These are phyloP conservation scores for Nidula niveotomentosa DNA, from an alignment of 1,284 basidiomycete genomes.

Conservation along the genomic window DNA sequence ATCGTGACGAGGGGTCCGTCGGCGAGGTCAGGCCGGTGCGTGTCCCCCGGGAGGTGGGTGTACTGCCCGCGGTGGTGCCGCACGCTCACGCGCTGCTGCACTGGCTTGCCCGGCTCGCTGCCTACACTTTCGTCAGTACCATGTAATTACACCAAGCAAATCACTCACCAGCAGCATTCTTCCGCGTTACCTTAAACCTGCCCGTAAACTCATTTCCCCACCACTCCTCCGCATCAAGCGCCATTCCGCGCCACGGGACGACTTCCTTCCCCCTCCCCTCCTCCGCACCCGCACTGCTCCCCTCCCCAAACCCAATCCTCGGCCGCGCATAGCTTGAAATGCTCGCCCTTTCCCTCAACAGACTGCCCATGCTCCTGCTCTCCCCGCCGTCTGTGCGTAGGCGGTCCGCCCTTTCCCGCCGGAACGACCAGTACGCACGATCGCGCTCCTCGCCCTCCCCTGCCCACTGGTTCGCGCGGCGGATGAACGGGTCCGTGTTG, in stretches of 20 bases:
- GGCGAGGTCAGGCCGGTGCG: constrained; percentile 26
- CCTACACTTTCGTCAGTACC: constrained; percentile 20
- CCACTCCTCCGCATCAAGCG: constrained; percentile 55
- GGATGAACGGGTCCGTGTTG: constrained; percentile 59
- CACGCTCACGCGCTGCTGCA: constrained; percentile 67
- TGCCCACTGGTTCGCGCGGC: constrained; percentile 37
- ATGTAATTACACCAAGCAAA: constrained; percentile 3
- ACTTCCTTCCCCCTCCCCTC: constrained; percentile 26
- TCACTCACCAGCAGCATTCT: constrained; percentile 45
- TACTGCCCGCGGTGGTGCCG: constrained; percentile 53
- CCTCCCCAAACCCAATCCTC: constrained; percentile 3
- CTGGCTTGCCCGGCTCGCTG: constrained; percentile 52
- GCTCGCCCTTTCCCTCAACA: neutral
- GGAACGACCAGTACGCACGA: constrained; percentile 63
- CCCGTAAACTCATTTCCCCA: constrained; percentile 71
- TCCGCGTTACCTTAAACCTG: constrained; percentile 58
- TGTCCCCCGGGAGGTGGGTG: constrained; percentile 33
- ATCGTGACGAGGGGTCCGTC: constrained; percentile 66
- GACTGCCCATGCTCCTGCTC: constrained; percentile 9
- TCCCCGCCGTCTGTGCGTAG: constrained; percentile 14
- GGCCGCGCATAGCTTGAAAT: constrained; percentile 2
- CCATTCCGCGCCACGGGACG: constrained; percentile 39
- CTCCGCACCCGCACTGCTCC: neutral
- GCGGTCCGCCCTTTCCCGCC: constrained; percentile 49
- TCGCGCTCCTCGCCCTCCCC: constrained; percentile 48